Conservation (phyloP, 73 alveolate genomes). For the Blepharisma stoltei region DNA sequence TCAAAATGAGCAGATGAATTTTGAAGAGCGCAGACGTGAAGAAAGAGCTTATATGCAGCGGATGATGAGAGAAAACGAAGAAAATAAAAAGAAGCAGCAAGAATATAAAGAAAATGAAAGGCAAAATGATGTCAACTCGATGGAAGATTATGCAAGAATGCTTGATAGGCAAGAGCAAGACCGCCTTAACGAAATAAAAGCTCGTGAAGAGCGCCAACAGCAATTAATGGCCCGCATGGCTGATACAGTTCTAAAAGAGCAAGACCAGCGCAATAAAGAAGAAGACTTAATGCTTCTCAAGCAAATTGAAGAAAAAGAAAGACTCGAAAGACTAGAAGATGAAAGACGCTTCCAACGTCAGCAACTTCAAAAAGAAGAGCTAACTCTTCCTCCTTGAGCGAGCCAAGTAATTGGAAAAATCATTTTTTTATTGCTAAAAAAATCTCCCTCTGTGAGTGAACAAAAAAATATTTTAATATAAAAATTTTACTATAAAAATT, state of each 20-base stretch:
- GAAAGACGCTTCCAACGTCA: constrained; percentile 44
- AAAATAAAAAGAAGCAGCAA: constrained; percentile 40
- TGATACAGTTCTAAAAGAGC: constrained; percentile 51
- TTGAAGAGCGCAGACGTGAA: constrained; percentile 25
- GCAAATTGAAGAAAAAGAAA: constrained; percentile 36
- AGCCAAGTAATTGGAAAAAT: no score
- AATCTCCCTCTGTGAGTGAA: no score
- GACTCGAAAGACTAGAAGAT: constrained; percentile 48
- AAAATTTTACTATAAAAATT: no score
- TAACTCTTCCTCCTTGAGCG: no score
- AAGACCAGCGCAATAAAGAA: constrained; percentile 40
- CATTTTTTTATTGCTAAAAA: no score
- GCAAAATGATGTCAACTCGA: constrained; percentile 48
- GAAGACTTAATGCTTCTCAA: constrained; percentile 46
- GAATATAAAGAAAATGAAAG: constrained; percentile 50
- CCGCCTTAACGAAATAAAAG: constrained; percentile 46
- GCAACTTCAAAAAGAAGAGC: constrained; percentile 30
- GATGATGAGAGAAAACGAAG: constrained; percentile 56
- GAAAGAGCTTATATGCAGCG: constrained; percentile 51
- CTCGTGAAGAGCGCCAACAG: constrained; percentile 55
- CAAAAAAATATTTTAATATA: no score
- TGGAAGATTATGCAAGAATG: constrained; percentile 59
- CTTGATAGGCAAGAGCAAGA: constrained; percentile 62
- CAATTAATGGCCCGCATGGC: constrained; percentile 69
- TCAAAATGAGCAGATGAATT: neutral